Percentiles rank a stretch among this genome's conserved stretches.
phyloP scores from a whole-genome alignment of 768 basidiomycete genomes.

The Daedaleopsis nitida region DNA sequence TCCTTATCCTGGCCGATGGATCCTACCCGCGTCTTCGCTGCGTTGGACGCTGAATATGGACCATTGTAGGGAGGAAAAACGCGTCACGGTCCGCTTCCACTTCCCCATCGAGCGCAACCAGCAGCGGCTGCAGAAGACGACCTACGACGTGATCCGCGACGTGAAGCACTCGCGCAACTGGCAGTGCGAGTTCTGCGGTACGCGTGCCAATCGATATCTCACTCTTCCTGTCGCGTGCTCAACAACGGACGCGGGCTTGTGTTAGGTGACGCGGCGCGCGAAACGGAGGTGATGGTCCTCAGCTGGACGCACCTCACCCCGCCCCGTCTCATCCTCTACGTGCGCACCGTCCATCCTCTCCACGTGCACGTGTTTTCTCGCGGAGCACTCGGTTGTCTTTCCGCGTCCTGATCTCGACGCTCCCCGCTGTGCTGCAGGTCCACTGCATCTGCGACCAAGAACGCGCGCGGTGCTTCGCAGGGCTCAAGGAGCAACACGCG shows the following conservation, averaged over 20 bases:
- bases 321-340: neutral
- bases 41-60: too few species aligned
- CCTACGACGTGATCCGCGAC: neutral
- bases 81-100: neutral
- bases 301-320: neutral
- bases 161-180: slow-evolving; percentile 11
- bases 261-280: neutral
- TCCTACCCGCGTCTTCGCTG: neutral
- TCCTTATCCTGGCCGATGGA: neutral
- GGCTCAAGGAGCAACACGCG: slow-evolving; percentile 3
- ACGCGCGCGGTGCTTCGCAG: slow-evolving; percentile 6
- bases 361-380: too few species aligned
- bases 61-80: neutral
- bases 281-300: neutral
- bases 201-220: neutral
- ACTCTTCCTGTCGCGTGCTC: neutral
- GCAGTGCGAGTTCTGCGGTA: slow-evolving; percentile 14
- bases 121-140: neutral
- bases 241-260: neutral
- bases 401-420: neutral
- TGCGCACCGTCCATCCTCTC: neutral
- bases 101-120: slow-evolving; percentile 9
- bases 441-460: slow-evolving; percentile 20
- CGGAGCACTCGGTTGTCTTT: too few species aligned
- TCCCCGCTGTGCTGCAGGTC: slow-evolving; percentile 1